Percentiles rank a stretch among this genome's conserved stretches.
These are phyloP conservation scores for Nannizziopsis barbatae DNA, from an alignment of 2,329 filamentous ascomycete genomes.

Conservation along the genomic window DNA sequence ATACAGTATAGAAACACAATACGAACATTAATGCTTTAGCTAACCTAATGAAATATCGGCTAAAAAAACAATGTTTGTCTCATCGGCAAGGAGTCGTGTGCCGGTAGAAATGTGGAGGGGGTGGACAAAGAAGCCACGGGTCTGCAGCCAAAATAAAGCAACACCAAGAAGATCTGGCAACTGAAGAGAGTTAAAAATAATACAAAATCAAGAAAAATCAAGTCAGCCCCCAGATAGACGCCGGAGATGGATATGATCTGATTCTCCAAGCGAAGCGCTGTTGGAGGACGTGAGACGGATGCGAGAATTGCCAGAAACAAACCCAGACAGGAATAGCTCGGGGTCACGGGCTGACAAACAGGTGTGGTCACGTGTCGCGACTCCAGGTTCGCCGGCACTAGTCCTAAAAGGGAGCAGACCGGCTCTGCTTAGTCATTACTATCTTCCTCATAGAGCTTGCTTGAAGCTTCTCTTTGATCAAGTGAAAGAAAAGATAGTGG, in stretches of 20 bases:
- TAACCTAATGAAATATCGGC: not conserved
- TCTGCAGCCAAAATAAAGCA: constrained; percentile 1
- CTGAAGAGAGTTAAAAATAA: not conserved
- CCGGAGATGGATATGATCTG: not conserved
- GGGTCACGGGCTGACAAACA: not conserved
- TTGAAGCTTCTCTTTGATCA: not conserved
- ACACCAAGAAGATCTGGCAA: not conserved
- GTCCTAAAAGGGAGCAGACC: not conserved
- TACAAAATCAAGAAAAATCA: constrained; percentile 1
- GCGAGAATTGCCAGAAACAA: constrained; percentile 8
- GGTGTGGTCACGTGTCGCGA: not conserved
- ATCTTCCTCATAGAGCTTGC: no score
- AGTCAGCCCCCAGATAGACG: not conserved
- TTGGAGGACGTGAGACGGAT: constrained; percentile 2
- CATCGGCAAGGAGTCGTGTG: constrained; percentile 8
- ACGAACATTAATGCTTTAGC: constrained; percentile 9
- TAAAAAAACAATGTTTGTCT: constrained; percentile 1
- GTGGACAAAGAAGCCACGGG: constrained; percentile 3
- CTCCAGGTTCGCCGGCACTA: not conserved
- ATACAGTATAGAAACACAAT: not conserved
- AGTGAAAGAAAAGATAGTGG: not conserved
- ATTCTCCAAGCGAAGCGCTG: not conserved
- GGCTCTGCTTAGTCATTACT: not conserved
- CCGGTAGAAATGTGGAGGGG: constrained; percentile 4
- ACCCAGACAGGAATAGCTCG: constrained; percentile 2